phyloP scores from a whole-genome alignment of 2,329 filamentous ascomycete species.

The Colletotrichum endophyticum region DNA sequence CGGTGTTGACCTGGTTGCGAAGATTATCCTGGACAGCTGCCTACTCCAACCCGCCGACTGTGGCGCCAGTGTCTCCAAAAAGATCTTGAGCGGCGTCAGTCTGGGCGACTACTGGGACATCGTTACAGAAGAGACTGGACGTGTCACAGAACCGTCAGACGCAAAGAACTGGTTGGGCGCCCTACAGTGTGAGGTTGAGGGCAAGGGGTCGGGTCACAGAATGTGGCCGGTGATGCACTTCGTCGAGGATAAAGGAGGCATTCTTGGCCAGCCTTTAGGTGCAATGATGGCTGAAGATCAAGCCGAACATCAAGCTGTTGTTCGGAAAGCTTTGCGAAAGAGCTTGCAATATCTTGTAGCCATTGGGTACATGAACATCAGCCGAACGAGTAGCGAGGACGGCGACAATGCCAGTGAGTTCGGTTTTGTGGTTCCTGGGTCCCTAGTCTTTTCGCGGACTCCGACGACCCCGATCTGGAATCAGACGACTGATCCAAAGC shows the following conservation, averaged over 20 bases:
- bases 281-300: neutral
- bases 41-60: neutral
- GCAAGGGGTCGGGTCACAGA: slow-evolving; percentile 19
- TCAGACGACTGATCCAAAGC: neutral
- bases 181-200: slow-evolving; percentile 12
- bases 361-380: neutral
- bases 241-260: slow-evolving; percentile 11
- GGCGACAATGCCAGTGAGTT: neutral
- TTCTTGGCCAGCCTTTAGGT: neutral
- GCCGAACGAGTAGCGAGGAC: neutral
- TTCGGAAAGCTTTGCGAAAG: neutral
- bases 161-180: neutral
- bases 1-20: slow-evolving; percentile 20
- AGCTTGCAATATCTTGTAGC: slow-evolving; percentile 6
- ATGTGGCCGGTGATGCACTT: slow-evolving; percentile 30
- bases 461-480: slow-evolving; percentile 1
- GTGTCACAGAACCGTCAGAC: neutral
- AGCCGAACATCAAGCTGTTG: neutral
- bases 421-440: slow-evolving; percentile 25
- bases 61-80: neutral
- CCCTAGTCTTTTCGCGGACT: neutral
- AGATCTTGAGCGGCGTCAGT: slow-evolving; percentile 18
- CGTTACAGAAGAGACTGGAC: slow-evolving; percentile 10
- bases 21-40: neutral
- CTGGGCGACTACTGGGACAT: slow-evolving; percentile 24